These are phyloP conservation scores for Geoglossum glabrum DNA, from an alignment of 495 filamentous ascomycete species.

Conservation along the genomic window DNA sequence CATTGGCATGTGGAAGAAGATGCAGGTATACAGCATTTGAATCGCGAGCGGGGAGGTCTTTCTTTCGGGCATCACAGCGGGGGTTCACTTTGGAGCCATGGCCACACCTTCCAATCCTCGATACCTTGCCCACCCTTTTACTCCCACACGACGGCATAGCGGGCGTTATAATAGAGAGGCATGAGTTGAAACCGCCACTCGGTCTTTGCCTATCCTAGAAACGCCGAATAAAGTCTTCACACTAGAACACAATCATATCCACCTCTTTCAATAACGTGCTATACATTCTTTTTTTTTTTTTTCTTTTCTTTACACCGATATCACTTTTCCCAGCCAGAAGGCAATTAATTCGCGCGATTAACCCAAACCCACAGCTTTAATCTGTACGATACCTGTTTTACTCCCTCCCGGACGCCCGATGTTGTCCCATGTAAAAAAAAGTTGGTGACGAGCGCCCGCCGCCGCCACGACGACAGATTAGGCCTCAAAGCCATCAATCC, in stretches of 20 bases:
- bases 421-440: no score
- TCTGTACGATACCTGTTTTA: no score
- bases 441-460: no score
- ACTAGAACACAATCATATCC: not conserved
- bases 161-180: not conserved
- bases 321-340: no score
- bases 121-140: not conserved
- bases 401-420: no score
- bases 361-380: no score
- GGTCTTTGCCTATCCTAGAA: not conserved
- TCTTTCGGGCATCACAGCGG: not conserved
- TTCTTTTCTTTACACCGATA: no score
- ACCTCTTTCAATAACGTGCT: not conserved
- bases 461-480: no score
- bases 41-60: not conserved
- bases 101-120: not conserved
- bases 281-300: no score
- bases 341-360: no score
- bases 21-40: not conserved
- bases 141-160: not conserved
- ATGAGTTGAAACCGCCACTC: not conserved
- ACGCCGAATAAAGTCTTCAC: not conserved
- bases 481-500: no score
- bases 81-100: not conserved
- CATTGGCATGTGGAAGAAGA: conserved; percentile 9